Evolutionary conservation across 1,284 basidiomycete genomes (phyloP).

Genomic region (Hymenochaete sp.): DNA sequence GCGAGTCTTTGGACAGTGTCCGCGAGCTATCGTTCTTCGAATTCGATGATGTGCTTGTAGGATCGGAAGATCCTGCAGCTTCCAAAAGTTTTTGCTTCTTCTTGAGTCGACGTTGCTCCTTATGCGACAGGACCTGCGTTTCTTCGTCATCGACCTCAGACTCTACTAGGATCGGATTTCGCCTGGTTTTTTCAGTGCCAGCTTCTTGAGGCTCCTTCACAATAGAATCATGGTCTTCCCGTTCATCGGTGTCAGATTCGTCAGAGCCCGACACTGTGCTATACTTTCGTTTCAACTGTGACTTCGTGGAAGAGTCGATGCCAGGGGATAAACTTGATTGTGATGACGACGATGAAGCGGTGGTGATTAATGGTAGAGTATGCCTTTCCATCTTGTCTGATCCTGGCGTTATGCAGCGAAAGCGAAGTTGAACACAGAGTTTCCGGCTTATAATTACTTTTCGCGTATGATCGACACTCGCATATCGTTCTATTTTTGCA

Average conservation of each 20-base stretch:
- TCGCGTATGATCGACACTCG: too few species aligned
- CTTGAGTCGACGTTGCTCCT: slow-evolving; percentile 38
- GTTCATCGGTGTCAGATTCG: background rate
- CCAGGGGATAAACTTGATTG: slow-evolving; percentile 1
- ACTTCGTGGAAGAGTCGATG: background rate
- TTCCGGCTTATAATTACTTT: too few species aligned
- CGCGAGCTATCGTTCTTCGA: too few species aligned
- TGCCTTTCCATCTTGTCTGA: too few species aligned
- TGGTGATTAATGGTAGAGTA: too few species aligned
- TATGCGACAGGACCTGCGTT: slow-evolving; percentile 59
- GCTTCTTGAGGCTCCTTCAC: background rate
- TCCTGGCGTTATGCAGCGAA: too few species aligned
- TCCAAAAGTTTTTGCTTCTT: slow-evolving; percentile 15
- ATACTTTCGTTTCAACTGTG: background rate
- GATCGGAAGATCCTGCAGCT: background rate
- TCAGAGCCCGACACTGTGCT: slow-evolving; percentile 1
- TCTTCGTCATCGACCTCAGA: slow-evolving; percentile 23
- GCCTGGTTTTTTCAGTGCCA: background rate
- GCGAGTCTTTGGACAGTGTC: slow-evolving; percentile 8
- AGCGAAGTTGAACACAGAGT: too few species aligned
- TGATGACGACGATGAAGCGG: slow-evolving; percentile 10
- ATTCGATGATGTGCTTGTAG: background rate
- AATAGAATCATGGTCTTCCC: background rate
- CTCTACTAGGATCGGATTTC: background rate
- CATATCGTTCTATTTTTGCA: too few species aligned